Base-by-base conservation (phyloP, 192 early-diverging fungal genomes). In the Entomortierella parvispora region DNA sequence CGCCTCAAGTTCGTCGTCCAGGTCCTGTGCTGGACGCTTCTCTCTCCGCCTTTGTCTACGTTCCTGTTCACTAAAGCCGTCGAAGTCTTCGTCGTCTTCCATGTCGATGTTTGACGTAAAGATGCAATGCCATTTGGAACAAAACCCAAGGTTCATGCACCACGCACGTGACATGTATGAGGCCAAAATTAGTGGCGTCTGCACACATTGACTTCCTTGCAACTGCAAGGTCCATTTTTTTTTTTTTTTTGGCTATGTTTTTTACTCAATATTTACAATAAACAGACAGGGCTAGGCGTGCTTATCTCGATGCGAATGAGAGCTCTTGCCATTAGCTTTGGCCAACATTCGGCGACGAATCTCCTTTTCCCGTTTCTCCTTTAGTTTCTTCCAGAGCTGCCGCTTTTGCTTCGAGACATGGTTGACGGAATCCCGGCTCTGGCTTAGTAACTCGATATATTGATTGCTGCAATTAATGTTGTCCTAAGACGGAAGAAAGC, bases 401-500 rank as follows among this genome's bases (percentile, higher is more conserved):
- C 81, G 78, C 62, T 86, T 86, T 63, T 88, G 82, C 48, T 81
- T 74, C 54, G 68, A 65, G 8, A 83, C 85, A 65, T 81, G 80
- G 58, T 81, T 81, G 33, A 88, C 71, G 25, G 76, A 71, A 48
- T 84, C 83, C 34, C 86, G 83, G 52, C 83, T 84, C 42, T 82
- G 79, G 59, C 80, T 81, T 32, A 88, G 56, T n/a, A 83, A 67
- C 14, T 83, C 81, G 23, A 90, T 79, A 57, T 84, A 88, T 59
- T 87, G 85, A 46, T 86, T 86, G 58, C 84, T 87, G 49, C 79
- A 84, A 56, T 84, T 87, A 56, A 88, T 83, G 23, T 87, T 83
- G 65, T 87, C 89, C 87, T 90, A 75, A 8, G 64, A 60, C 9
- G 48, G 62, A 17, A 25, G 6, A 1, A 54, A 26, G 18, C n/a